Evolutionary conservation across 1,284 basidiomycete genomes (phyloP), one percentile per base, ranked within the genome.

Genomic region (Pyrrhoderma lamaoense): DNA sequence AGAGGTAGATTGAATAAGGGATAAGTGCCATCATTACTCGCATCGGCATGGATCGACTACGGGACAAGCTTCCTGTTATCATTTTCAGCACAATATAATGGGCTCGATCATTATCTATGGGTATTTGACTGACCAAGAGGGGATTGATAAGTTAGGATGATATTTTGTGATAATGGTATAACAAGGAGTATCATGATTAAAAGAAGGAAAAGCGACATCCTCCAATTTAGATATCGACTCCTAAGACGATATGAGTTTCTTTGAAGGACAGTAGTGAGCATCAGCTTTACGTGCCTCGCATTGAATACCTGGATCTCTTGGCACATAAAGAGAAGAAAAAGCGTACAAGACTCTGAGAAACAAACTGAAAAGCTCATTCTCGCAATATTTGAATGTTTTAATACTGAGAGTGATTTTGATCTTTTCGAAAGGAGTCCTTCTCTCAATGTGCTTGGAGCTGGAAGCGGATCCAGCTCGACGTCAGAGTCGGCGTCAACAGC

Each of bases 291-390:
- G 54, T 46, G 85, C 82, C 64, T 61, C 18, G 78, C 58, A 42
- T 73, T 67, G 38, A 85, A 68, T 0, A 79, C 48, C 45, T 72
- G 68, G 42, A 79, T 45, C 2, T 75, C 82, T 64, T 89, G 86
- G 25, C 75, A 71, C 66, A 88, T 75, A 8, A 89, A 66, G 52
- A 89, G 67, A 13, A 77, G 57, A 59, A 88, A 87, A 52, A 89
- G 66, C 55, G 76, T 74, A 55, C 77, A 82, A 49, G 79, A 77
- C 62, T 87, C 85, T 2, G 80, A 75, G 60, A 88, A 85, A 58
- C 79, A 82, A 25, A 77, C 62, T 0, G 83, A 75, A 59, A 88
- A 88, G 3, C 78, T 62, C 1, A 67, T 67, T 42, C 79, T 69
- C 1, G 84, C 71, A 1, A 85, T 63, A 2, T 64, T 63, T 0